Percentiles rank a stretch among this genome's conserved stretches.
Evolutionary conservation across 148 eudicot genomes (phyloP).

Genomic region (Rhododendron kiyosumense): DNA sequence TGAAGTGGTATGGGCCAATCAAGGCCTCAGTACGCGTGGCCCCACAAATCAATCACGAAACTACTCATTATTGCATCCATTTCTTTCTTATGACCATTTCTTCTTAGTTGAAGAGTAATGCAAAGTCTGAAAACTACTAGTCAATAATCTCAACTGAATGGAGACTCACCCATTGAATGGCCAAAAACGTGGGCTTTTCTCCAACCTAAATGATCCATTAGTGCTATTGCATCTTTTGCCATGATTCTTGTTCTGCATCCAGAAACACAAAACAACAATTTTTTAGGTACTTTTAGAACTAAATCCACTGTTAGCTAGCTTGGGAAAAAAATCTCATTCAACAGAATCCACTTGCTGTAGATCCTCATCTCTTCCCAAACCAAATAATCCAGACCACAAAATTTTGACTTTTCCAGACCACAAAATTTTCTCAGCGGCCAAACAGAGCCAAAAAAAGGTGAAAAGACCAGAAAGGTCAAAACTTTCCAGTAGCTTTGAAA

Average conservation of each 20-base stretch:
- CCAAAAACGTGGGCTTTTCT: slow-evolving; percentile 83
- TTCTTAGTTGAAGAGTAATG: not conserved
- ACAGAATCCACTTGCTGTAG: not conserved
- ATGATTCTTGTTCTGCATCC: slow-evolving; percentile 71
- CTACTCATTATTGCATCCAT: not conserved
- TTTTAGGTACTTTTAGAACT: not conserved
- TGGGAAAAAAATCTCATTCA: not conserved
- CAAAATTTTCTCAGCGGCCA: not conserved
- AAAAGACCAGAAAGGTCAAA: slow-evolving; percentile 9
- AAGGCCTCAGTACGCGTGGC: not conserved
- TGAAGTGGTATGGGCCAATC: not conserved
- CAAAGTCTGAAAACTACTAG: not conserved
- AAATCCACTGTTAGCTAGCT: not conserved
- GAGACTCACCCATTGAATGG: slow-evolving; percentile 93
- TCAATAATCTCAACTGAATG: slow-evolving; percentile 15
- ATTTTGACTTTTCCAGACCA: slow-evolving; percentile 1
- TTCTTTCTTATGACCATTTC: not conserved
- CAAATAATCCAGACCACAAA: not conserved
- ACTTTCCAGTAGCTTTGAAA: not conserved
- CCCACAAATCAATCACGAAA: not conserved
- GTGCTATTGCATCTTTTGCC: slow-evolving; percentile 90
- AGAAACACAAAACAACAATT: slow-evolving; percentile 5
- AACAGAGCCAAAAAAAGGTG: not conserved
- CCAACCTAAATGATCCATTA: slow-evolving; percentile 98
- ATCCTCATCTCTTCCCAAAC: not conserved